A percentile compares a stretch with the other conserved stretches of the same genome.
Evolutionary conservation across 192 early-diverging fungal genomes (phyloP).

Genomic region (Coemansia sp.): DNA sequence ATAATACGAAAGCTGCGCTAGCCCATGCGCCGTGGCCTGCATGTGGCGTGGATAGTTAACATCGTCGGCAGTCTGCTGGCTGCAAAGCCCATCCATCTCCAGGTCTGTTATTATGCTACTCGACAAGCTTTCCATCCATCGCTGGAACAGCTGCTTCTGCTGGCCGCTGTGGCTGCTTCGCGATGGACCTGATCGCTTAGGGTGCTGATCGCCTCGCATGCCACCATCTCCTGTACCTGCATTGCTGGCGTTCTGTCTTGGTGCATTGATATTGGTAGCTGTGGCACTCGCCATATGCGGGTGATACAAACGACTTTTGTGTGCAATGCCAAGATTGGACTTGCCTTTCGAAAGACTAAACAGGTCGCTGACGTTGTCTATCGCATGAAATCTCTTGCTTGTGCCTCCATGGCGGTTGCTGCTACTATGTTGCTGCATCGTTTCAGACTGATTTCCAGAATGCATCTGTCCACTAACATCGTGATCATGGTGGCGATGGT

Average conservation of each 20-base stretch:
- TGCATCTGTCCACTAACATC: background rate
- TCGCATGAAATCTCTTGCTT: background rate
- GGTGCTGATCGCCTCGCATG: background rate
- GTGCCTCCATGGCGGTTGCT: background rate
- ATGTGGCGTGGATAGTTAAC: background rate
- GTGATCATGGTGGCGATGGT: conserved; percentile 9
- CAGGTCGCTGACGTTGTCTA: conserved; percentile 35
- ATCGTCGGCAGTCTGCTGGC: background rate
- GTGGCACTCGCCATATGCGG: conserved; percentile 2
- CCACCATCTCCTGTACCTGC: background rate
- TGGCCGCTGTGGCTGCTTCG: background rate
- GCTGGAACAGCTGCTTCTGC: conserved; percentile 19
- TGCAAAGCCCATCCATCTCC: conserved; percentile 22
- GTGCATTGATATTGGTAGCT: conserved; percentile 7
- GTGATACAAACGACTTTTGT: background rate
- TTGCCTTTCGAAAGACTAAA: conserved; percentile 18
- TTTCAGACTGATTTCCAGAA: background rate
- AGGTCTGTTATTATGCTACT: conserved; percentile 27
- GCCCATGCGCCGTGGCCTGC: background rate
- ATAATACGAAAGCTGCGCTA: conserved; percentile 48
- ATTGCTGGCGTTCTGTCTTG: background rate
- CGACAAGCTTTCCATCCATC: conserved; percentile 47
- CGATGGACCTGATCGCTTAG: background rate
- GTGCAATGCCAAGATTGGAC: background rate
- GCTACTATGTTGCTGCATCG: background rate